Percentiles rank a stretch among this genome's conserved stretches.
phyloP scores from a whole-genome alignment of 2,329 filamentous ascomycete species.

The Balansia obtecta region DNA sequence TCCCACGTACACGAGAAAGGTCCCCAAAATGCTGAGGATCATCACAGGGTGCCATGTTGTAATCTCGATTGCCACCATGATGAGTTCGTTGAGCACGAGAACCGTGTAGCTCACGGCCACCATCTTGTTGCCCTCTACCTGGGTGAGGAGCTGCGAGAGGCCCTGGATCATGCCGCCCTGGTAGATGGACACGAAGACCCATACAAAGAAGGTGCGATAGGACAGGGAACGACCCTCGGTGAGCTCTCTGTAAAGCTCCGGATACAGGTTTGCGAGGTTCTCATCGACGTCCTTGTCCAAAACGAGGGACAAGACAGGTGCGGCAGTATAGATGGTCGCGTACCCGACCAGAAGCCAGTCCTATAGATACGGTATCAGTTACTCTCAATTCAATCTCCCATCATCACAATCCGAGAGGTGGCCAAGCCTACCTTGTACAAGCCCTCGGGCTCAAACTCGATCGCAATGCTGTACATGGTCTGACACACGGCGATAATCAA shows the following conservation, averaged over 20 bases:
- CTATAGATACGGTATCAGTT: slow-evolving; percentile 20
- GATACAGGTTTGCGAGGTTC: slow-evolving; percentile 84
- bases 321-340: slow-evolving; percentile 88
- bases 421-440: slow-evolving; percentile 55
- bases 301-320: slow-evolving; percentile 84
- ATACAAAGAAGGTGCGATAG: slow-evolving; percentile 92
- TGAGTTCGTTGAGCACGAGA: slow-evolving; percentile 82
- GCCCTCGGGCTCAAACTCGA: slow-evolving; percentile 84
- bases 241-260: slow-evolving; percentile 95
- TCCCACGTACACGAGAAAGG: slow-evolving; percentile 65
- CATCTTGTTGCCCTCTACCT: slow-evolving; percentile 62
- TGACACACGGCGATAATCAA: slow-evolving; percentile 93
- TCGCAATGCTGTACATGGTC: slow-evolving; percentile 92
- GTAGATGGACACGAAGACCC: slow-evolving; percentile 91
- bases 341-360: slow-evolving; percentile 97
- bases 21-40: slow-evolving; percentile 74
- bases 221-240: slow-evolving; percentile 76
- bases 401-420: background rate
- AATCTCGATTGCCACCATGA: slow-evolving; percentile 95
- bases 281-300: slow-evolving; percentile 94
- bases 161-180: slow-evolving; percentile 93
- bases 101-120: slow-evolving; percentile 87
- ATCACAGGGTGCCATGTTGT: slow-evolving; percentile 95
- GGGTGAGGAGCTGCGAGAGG: slow-evolving; percentile 77
- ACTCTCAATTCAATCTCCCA: slow-evolving; percentile 7